Percentiles rank a stretch among this genome's conserved stretches.
Evolutionary conservation across 176 grass and related monocot species (phyloP).

Genomic region (Echinochloa phyllopogon): DNA sequence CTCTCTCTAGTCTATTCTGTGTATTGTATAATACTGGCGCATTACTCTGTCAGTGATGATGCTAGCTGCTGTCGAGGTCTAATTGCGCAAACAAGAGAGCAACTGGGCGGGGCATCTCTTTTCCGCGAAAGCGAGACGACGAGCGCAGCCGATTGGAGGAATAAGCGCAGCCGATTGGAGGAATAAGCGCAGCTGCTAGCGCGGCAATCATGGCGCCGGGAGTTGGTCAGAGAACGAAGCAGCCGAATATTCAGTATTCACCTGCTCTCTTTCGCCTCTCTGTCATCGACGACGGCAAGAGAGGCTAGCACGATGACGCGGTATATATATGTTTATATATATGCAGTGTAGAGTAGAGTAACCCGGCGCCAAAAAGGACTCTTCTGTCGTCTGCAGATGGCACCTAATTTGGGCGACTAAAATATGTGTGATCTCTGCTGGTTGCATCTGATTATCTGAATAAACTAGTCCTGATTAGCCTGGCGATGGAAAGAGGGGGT

Average conservation of each 20-base stretch:
- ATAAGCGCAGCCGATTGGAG: constrained; percentile 29
- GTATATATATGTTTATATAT: not conserved
- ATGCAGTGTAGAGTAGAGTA: not conserved
- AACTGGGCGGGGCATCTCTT: constrained; percentile 1
- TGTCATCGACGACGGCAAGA: not conserved
- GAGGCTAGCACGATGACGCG: constrained; percentile 26
- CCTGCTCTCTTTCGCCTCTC: not conserved
- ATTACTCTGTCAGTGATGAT: constrained; percentile 7
- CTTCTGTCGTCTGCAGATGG: constrained; percentile 43
- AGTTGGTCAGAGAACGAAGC: constrained; percentile 26
- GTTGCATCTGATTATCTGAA: constrained; percentile 17
- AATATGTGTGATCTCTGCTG: constrained; percentile 37
- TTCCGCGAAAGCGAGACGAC: constrained; percentile 40
- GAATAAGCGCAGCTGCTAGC: constrained; percentile 29
- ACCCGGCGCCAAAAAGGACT: constrained; percentile 41
- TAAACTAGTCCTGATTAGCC: not conserved
- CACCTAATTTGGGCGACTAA: constrained; percentile 1
- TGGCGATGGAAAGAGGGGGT: constrained; percentile 22
- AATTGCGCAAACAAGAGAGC: constrained; percentile 3
- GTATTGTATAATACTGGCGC: constrained; percentile 26
- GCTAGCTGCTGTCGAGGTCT: not conserved
- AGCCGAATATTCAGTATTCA: constrained; percentile 35
- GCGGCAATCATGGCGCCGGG: constrained; percentile 10
- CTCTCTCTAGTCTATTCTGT: not conserved
- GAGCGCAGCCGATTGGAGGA: constrained; percentile 37